A percentile compares a stretch with the other conserved stretches of the same genome.
phyloP scores from a whole-genome alignment of 129 eudicot genomes.

The Solidago caesia region DNA sequence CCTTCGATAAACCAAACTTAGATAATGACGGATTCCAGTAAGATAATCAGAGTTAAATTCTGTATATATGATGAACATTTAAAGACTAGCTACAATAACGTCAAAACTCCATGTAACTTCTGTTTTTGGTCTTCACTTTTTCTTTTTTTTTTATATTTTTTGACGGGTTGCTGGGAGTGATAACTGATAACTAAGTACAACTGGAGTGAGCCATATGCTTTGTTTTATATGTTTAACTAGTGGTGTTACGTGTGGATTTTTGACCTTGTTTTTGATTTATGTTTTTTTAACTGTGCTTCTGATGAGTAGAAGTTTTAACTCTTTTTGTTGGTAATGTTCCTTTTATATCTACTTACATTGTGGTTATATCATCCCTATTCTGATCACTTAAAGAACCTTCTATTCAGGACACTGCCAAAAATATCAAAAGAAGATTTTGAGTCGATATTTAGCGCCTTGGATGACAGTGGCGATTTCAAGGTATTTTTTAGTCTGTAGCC shows the following conservation, averaged over 20 bases:
- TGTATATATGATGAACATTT: too few species aligned
- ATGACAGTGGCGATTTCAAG: conserved; percentile 74
- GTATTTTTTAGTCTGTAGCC: conserved; percentile 31
- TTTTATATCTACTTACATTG: not conserved
- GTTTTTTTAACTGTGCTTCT: not conserved
- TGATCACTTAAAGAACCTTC: conserved; percentile 18
- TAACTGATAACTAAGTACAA: too few species aligned
- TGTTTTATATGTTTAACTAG: not conserved
- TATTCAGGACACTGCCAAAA: conserved; percentile 80
- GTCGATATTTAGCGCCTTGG: conserved; percentile 67
- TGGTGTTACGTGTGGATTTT: not conserved
- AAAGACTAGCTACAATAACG: too few species aligned
- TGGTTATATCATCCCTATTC: not conserved
- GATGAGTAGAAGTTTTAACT: not conserved
- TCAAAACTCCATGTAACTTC: too few species aligned
- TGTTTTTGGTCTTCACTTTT: too few species aligned
- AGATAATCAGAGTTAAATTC: too few species aligned
- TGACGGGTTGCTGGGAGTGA: too few species aligned
- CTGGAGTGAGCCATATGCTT: too few species aligned
- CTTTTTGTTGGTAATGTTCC: not conserved
- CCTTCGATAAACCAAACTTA: too few species aligned
- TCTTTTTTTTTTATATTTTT: too few species aligned
- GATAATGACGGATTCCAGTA: too few species aligned
- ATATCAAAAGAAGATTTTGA: conserved; percentile 89
- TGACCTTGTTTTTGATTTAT: not conserved